phyloP scores from a whole-genome alignment of 129 eudicot species.

The Calendula officinalis region DNA sequence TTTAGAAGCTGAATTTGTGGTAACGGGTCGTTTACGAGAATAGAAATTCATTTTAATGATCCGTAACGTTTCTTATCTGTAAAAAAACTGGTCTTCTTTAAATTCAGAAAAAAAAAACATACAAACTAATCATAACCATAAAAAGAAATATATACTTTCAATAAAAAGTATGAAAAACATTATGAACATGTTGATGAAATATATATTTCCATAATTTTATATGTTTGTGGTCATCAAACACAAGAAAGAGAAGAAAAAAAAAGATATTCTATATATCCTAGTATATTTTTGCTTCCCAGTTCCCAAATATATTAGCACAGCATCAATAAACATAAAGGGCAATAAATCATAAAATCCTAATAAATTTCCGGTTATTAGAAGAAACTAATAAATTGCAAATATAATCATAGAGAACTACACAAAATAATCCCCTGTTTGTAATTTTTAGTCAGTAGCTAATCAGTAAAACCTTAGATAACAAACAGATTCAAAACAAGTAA shows the following conservation, averaged over 20 bases:
- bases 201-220: not conserved
- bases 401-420: not conserved
- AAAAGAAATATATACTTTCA: not conserved
- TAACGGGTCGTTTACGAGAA: constrained; percentile 47
- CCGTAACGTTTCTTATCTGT: constrained; percentile 8
- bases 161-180: no score
- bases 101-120: not conserved
- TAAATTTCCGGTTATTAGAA: not conserved
- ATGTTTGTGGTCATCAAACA: not conserved
- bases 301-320: no score
- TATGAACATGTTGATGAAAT: not conserved
- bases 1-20: constrained; percentile 40
- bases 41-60: constrained; percentile 47
- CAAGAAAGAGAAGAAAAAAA: no score
- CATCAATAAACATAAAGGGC: no score
- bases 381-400: constrained; percentile 1
- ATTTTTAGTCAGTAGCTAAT: constrained; percentile 1
- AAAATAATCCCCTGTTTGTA: not conserved
- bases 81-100: not conserved
- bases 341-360: no score
- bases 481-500: constrained; percentile 1
- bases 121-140: not conserved
- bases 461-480: not conserved
- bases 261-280: no score
- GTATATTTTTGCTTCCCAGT: no score